Percentiles rank a stretch among this genome's conserved stretches.
Evolutionary conservation across 495 filamentous ascomycete genomes (phyloP).

Genomic region (Cairneyella variabilis): DNA sequence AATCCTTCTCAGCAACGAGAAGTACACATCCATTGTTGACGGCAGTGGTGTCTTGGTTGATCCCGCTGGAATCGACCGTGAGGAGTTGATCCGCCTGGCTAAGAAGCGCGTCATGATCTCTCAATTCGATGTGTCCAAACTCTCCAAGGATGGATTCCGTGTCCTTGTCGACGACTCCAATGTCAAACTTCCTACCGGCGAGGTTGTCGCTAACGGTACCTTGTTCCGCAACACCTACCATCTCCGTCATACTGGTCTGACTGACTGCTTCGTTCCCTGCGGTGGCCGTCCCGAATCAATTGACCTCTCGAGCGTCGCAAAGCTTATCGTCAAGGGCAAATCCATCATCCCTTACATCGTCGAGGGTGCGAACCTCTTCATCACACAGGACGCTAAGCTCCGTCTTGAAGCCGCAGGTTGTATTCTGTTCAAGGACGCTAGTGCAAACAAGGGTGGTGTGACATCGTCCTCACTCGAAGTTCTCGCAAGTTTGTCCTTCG

Average conservation of each 20-base stretch:
- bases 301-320: conserved; percentile 78
- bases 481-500: conserved; percentile 87
- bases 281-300: conserved; percentile 97
- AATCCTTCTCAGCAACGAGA: conserved; percentile 92
- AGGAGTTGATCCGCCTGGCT: conserved; percentile 79
- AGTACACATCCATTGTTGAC: conserved; percentile 89
- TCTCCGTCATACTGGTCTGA: conserved; percentile 68
- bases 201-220: conserved; percentile 85
- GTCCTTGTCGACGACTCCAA: conserved; percentile 91
- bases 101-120: conserved; percentile 86
- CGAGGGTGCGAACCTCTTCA: conserved; percentile 96
- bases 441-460: conserved; percentile 97
- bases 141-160: conserved; percentile 84
- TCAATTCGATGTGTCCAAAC: conserved; percentile 78
- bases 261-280: conserved; percentile 92
- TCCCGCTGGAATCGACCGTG: conserved; percentile 79
- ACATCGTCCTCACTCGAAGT: conserved; percentile 98
- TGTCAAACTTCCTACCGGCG: conserved; percentile 78
- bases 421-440: conserved; percentile 95
- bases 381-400: conserved; percentile 97
- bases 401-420: conserved; percentile 90
- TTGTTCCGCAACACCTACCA: conserved; percentile 97
- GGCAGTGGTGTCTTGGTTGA: conserved; percentile 94
- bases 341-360: conserved; percentile 87
- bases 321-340: conserved; percentile 84